Evolutionary conservation across 2,329 filamentous ascomycete species (phyloP), one percentile per base, ranked within the genome.

Genomic region (Nannizzia gypsea): DNA sequence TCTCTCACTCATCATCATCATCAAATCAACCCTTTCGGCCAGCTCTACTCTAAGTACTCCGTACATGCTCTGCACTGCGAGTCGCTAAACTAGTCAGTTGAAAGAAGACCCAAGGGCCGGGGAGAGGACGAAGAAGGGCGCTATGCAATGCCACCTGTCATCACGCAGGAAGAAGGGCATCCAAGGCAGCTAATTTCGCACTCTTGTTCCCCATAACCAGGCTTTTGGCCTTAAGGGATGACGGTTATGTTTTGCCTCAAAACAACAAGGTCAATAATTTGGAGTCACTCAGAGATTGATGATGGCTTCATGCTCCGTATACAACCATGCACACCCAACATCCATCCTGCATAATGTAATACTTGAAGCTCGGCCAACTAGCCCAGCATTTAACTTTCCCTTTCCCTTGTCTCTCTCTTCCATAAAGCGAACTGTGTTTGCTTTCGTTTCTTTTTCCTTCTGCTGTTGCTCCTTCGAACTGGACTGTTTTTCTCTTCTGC

Each of bases 371-470:
- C 8, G 42, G 42, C 42, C 42, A 24, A 46, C 42, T 46, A 9
- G 42, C 9, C 42, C 6, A 46, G 48, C 48, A 52, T 52, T n/a
- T 28, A 52, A 52, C 22, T 52, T 52, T 52, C 22, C 22, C 48
- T 46, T 20, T 46, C 48, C 48, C 26, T 24, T 24, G 26, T 24
- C n/a, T n/a, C n/a, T n/a, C n/a, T n/a, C n/a, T n/a, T n/a, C n/a
- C n/a, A n/a, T n/a, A n/a, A n/a, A n/a, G n/a, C 24, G 48, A 52
- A 52, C 48, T 52, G 48, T 52, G 48, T 31, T 52, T 52, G 48
- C 48, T 52, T 48, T 48, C 20, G 22, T 24, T 52, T 24, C 22
- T 52, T 26, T 24, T 52, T 26, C 4, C 20, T 48, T 46, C 20
- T n/a, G 42, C 42, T 22, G 6, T 6, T 46, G n/a, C 42, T 22